Conservation (phyloP, 2,329 filamentous ascomycete genomes). For the Fusarium graminum region DNA sequence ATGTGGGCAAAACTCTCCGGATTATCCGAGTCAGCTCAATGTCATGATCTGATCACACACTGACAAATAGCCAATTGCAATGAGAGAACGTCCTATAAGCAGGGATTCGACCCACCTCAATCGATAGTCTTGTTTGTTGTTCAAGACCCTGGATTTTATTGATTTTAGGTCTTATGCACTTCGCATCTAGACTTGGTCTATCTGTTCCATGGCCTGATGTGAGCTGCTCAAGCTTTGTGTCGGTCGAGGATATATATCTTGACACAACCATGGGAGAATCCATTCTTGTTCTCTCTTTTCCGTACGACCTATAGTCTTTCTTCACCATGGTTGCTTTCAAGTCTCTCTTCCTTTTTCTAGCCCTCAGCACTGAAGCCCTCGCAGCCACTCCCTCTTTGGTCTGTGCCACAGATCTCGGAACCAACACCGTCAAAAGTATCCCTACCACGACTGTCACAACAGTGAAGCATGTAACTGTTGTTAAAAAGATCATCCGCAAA, state of each 20-base stretch:
- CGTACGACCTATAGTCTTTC: too few relatives aligned
- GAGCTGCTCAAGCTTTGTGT: not conserved
- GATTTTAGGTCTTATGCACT: not conserved
- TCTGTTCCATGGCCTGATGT: not conserved
- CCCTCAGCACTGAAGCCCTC: not conserved
- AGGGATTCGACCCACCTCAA: not conserved
- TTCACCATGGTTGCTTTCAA: not conserved
- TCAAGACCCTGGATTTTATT: not conserved
- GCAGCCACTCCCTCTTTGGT: not conserved
- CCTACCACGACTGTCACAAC: not conserved
- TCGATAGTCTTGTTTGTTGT: not conserved
- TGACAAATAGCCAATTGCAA: not conserved
- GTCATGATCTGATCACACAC: not conserved
- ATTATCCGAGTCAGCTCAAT: not conserved
- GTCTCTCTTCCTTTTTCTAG: not conserved
- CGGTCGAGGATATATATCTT: not conserved
- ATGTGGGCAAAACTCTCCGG: not conserved
- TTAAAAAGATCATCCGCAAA: not conserved
- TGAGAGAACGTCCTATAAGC: not conserved
- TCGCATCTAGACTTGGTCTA: not conserved
- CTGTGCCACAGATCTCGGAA: not conserved
- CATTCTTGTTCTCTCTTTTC: too few relatives aligned
- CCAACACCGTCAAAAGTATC: not conserved
- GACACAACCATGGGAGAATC: too few relatives aligned
- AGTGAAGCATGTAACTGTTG: not conserved